Evolutionary conservation across 306 rosid genomes (phyloP), one percentile per base, ranked within the genome.

Genomic region (Luffa aegyptiaca): DNA sequence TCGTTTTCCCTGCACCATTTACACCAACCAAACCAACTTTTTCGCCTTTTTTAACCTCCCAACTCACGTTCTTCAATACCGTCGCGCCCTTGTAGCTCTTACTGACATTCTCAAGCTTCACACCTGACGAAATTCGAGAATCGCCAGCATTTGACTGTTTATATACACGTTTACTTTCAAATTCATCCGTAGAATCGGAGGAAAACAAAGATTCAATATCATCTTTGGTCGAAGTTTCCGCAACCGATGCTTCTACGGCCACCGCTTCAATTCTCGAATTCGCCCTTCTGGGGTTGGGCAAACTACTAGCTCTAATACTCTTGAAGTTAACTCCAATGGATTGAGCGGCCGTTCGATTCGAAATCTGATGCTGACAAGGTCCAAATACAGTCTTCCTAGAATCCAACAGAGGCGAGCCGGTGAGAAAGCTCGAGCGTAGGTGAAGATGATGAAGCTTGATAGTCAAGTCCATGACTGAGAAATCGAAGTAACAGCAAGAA

Each of bases 21-120:
- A 95, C 97, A 16, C 98, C 98, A 1, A 95, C 98, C 78, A 95
- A 69, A 33, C 98, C 98, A 59, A 92, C 97, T 77, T 95, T 95
- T 73, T 92, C 97, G 0, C 98, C 98, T 45, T 86, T 95, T 48
- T 95, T 95, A 72, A 95, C 98, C 78, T 91, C 98, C 98, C 98
- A 95, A 18, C 52, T 92, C 21, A 95, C 88, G 42, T 89, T 84
- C 80, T 90, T 92, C 93, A 92, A 81, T 12, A 95, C 91, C 31
- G 97, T 91, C 26, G 83, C 93, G 2, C 97, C 98, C 74, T 94
- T 94, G 57, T 87, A 94, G 52, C 86, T 84, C 80, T 94, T 94
- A 4, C 56, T 87, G 33, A 94, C 91, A 79, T 90, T 88, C 65
- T 94, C 97, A 3, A 94, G 82, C 87, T 84, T 94, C 33, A 92